Evolutionary conservation across 1,139 yeast genomes (phyloP).

Genomic region (Fermentozyma sake): DNA sequence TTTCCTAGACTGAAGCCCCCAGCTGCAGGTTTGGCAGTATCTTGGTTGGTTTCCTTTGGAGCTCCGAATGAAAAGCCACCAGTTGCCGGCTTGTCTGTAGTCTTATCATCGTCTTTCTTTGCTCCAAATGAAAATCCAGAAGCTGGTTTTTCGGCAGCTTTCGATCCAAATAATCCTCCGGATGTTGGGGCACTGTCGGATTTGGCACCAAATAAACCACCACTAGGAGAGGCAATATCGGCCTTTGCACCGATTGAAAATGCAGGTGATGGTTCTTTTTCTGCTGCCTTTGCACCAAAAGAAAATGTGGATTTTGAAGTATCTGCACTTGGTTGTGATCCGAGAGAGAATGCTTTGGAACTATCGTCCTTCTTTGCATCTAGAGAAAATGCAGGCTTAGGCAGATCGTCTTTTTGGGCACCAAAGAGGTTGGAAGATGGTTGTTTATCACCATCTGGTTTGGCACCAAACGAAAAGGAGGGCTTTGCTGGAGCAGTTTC

Average conservation of each 20-base stretch:
- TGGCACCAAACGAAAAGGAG: not conserved
- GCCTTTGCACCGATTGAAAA: conserved; percentile 16
- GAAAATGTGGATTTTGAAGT: conserved; percentile 11
- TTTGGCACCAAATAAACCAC: conserved; percentile 23
- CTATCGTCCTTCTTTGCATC: conserved; percentile 3
- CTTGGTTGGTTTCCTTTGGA: conserved; percentile 11
- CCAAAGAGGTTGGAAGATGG: conserved; percentile 7
- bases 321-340: conserved; percentile 21
- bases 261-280: conserved; percentile 11
- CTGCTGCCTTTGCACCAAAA: conserved; percentile 14
- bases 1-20: conserved; percentile 16
- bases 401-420: conserved; percentile 11
- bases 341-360: conserved; percentile 5
- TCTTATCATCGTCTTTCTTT: conserved; percentile 7
- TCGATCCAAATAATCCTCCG: conserved; percentile 22
- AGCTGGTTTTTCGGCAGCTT: conserved; percentile 12
- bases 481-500: not conserved
- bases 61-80: conserved; percentile 15
- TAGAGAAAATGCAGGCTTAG: conserved; percentile 13
- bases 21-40: too few species aligned
- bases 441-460: not conserved
- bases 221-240: conserved; percentile 10
- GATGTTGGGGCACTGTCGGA: conserved; percentile 12
- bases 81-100: conserved; percentile 10
- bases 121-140: conserved; percentile 15